Evolutionary conservation across 768 basidiomycete genomes (phyloP).

Genomic region (Polyporus arcularius): DNA sequence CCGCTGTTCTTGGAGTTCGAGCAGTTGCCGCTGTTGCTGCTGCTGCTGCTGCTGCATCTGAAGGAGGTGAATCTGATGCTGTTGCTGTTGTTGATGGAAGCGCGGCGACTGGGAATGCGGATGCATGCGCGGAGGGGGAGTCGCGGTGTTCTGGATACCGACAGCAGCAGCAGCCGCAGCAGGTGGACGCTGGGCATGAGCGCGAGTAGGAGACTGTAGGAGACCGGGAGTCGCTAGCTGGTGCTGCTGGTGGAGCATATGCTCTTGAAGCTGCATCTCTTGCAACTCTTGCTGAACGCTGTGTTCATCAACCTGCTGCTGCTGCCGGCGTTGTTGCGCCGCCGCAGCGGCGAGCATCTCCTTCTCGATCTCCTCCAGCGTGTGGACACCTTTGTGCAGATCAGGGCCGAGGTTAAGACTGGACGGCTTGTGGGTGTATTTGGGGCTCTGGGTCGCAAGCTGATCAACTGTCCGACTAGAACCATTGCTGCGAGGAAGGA

Average conservation of each 20-base stretch:
- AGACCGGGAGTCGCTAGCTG: slow-evolving; percentile 12
- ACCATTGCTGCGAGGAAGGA: slow-evolving; percentile 59
- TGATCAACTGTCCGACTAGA: slow-evolving; percentile 41
- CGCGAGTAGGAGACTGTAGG: slow-evolving; percentile 12
- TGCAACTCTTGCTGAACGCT: slow-evolving; percentile 37
- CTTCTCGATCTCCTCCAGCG: slow-evolving; percentile 80
- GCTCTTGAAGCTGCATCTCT: slow-evolving; percentile 41
- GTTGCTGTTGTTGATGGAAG: slow-evolving; percentile 75
- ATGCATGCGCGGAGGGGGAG: slow-evolving; percentile 75
- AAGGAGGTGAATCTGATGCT: slow-evolving; percentile 60
- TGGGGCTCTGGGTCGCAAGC: slow-evolving; percentile 20
- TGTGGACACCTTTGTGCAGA: slow-evolving; percentile 43
- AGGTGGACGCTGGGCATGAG: slow-evolving; percentile 10
- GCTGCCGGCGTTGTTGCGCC: slow-evolving; percentile 27
- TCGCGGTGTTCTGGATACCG: slow-evolving; percentile 42
- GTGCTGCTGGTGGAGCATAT: slow-evolving; percentile 34
- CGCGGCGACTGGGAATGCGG: slow-evolving; percentile 78
- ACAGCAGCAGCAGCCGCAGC: neutral
- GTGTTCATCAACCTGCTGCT: slow-evolving; percentile 26
- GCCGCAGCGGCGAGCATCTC: slow-evolving; percentile 71
- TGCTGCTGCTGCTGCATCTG: slow-evolving; percentile 70
- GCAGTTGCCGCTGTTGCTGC: slow-evolving; percentile 41
- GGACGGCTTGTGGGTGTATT: slow-evolving; percentile 14
- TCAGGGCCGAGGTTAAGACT: slow-evolving; percentile 22
- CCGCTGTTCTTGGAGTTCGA: slow-evolving; percentile 33